phyloP scores from a whole-genome alignment of 306 rosid species.

The Fagus crenata region DNA sequence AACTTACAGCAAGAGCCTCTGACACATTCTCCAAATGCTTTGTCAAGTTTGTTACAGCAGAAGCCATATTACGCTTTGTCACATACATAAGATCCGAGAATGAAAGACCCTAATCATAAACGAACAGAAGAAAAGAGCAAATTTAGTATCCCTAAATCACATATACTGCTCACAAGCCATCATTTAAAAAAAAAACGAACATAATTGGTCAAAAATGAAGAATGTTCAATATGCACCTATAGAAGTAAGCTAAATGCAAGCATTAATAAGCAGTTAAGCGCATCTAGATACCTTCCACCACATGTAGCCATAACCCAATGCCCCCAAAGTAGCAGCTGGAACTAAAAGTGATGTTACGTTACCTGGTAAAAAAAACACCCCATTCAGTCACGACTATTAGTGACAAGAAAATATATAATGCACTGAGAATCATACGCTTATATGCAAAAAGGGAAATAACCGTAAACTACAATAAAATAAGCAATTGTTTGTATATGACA shows the following conservation, averaged over 20 bases:
- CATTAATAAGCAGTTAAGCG: neutral
- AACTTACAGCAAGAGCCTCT: slow-evolving; percentile 85
- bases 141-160: neutral
- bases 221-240: neutral
- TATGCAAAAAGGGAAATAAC: neutral
- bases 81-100: slow-evolving; percentile 95
- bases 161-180: neutral
- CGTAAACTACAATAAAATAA: neutral
- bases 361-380: slow-evolving; percentile 47
- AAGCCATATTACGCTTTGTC: slow-evolving; percentile 81
- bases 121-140: slow-evolving; percentile 11
- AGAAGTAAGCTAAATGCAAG: slow-evolving; percentile 5
- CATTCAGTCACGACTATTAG: neutral
- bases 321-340: slow-evolving; percentile 87
- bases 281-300: slow-evolving; percentile 77
- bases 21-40: slow-evolving; percentile 79
- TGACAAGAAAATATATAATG: too few relatives aligned
- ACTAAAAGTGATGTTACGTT: slow-evolving; percentile 60
- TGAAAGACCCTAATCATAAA: slow-evolving; percentile 65
- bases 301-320: slow-evolving; percentile 91
- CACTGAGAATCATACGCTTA: neutral
- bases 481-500: slow-evolving; percentile 7
- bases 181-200: neutral
- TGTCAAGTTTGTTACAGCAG: slow-evolving; percentile 78
- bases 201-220: neutral